Evolutionary conservation across 495 filamentous ascomycete genomes (phyloP).

Genomic region (Aspergillus campestris): DNA sequence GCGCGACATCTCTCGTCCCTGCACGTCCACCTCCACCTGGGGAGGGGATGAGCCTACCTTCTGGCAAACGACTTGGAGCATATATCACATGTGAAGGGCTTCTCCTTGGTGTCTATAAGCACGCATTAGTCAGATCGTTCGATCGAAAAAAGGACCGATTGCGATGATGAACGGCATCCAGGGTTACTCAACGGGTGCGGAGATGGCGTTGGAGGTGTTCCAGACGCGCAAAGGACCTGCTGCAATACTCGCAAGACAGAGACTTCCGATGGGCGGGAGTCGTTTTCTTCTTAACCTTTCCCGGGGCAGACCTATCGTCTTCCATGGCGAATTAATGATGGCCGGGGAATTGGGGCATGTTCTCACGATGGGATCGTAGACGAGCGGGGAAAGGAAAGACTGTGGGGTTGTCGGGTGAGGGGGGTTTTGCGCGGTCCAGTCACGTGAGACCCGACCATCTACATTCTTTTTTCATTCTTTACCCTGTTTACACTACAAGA

Average conservation of each 20-base stretch:
- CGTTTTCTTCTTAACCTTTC: slow-evolving; percentile 38
- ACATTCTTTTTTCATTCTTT: neutral
- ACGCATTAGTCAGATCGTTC: slow-evolving; percentile 18
- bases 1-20: too few species aligned
- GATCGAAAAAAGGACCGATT: neutral
- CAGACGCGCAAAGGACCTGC: slow-evolving; percentile 41
- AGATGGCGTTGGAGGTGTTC: slow-evolving; percentile 49
- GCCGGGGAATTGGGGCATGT: slow-evolving; percentile 19
- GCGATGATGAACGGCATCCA: slow-evolving; percentile 8
- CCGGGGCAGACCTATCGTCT: slow-evolving; percentile 31
- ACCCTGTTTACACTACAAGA: too few species aligned
- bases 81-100: slow-evolving; percentile 47
- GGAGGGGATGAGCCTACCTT: slow-evolving; percentile 23
- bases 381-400: slow-evolving; percentile 29
- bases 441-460: slow-evolving; percentile 19
- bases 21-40: too few species aligned
- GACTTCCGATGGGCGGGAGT: slow-evolving; percentile 36
- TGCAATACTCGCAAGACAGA: slow-evolving; percentile 42
- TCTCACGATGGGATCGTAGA: slow-evolving; percentile 11
- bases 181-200: slow-evolving; percentile 46
- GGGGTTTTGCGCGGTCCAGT: slow-evolving; percentile 21
- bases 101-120: slow-evolving; percentile 43
- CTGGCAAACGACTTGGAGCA: slow-evolving; percentile 44
- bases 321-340: slow-evolving; percentile 29
- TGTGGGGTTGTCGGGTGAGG: slow-evolving; percentile 31